These are phyloP conservation scores for Pseudozyma sp. DNA, from an alignment of 1,284 basidiomycete genomes.

Conservation along the genomic window DNA sequence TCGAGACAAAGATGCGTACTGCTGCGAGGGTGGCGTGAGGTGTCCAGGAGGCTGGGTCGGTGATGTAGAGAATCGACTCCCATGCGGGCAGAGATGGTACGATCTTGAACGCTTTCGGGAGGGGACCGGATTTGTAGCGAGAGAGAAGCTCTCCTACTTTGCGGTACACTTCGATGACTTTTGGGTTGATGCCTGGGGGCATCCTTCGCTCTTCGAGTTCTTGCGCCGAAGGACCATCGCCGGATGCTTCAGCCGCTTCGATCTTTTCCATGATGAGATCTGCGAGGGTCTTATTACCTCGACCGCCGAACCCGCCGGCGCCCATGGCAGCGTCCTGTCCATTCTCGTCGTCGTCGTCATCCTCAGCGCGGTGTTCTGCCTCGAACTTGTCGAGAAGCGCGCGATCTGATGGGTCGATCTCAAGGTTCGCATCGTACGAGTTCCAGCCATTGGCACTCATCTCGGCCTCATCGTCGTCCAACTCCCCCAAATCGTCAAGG, in stretches of 20 bases:
- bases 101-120: constrained; percentile 98
- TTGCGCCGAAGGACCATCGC: constrained; percentile 24
- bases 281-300: constrained; percentile 74
- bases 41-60: constrained; percentile 91
- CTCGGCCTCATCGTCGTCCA: constrained; percentile 60
- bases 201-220: constrained; percentile 63
- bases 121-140: constrained; percentile 91
- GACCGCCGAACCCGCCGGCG: constrained; percentile 19
- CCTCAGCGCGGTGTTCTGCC: constrained; percentile 37
- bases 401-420: constrained; percentile 64
- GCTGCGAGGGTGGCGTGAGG: constrained; percentile 94
- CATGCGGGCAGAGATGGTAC: constrained; percentile 94
- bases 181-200: constrained; percentile 89
- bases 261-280: constrained; percentile 96
- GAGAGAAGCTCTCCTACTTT: constrained; percentile 88
- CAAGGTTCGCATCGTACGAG: constrained; percentile 60
- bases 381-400: constrained; percentile 63
- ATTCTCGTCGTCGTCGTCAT: constrained; percentile 15
- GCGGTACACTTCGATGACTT: constrained; percentile 89
- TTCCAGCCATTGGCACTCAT: constrained; percentile 57
- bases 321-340: constrained; percentile 29
- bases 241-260: constrained; percentile 70
- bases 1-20: constrained; percentile 94
- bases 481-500: constrained; percentile 58
- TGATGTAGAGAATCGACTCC: constrained; percentile 94